These are phyloP conservation scores for Coriaria nepalensis DNA, from an alignment of 306 rosid genomes.

Conservation along the genomic window DNA sequence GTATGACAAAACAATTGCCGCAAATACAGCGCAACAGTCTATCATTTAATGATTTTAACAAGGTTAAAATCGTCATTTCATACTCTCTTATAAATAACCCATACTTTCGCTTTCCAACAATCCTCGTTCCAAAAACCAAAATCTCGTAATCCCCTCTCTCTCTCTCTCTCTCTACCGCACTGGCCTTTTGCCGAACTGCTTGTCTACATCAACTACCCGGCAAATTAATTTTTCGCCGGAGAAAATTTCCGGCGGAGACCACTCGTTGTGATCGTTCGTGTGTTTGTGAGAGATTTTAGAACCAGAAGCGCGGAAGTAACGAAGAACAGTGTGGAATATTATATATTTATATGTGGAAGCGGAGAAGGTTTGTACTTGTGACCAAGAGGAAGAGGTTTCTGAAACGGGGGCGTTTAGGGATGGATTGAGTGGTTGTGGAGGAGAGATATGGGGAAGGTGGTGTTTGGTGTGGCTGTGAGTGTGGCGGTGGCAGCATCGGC, in stretches of 20 bases:
- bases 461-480: conserved; percentile 43
- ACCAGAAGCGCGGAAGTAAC: too few species aligned
- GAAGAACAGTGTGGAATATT: too few species aligned
- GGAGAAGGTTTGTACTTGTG: conserved; percentile 35
- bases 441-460: conserved; percentile 54
- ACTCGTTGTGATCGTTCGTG: too few species aligned
- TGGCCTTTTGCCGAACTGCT: conserved; percentile 3
- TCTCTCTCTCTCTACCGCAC: conserved; percentile 1
- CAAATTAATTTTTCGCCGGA: conserved; percentile 17
- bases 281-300: too few species aligned
- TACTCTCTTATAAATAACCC: conserved; percentile 23
- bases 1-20: conserved; percentile 12
- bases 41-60: not conserved
- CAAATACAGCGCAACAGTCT: conserved; percentile 7
- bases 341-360: conserved; percentile 34
- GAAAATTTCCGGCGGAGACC: not conserved
- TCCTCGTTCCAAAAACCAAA: conserved; percentile 5
- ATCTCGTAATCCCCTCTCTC: conserved; percentile 9
- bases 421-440: conserved; percentile 30
- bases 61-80: conserved; percentile 25
- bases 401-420: conserved; percentile 36
- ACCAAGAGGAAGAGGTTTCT: conserved; percentile 24
- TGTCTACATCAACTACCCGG: conserved; percentile 28
- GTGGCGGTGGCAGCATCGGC: conserved; percentile 66
- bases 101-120: conserved; percentile 33